A percentile compares a stretch with the other conserved stretches of the same genome.
Conservation (phyloP, 306 rosid species). For the Ormosia emarginata region DNA sequence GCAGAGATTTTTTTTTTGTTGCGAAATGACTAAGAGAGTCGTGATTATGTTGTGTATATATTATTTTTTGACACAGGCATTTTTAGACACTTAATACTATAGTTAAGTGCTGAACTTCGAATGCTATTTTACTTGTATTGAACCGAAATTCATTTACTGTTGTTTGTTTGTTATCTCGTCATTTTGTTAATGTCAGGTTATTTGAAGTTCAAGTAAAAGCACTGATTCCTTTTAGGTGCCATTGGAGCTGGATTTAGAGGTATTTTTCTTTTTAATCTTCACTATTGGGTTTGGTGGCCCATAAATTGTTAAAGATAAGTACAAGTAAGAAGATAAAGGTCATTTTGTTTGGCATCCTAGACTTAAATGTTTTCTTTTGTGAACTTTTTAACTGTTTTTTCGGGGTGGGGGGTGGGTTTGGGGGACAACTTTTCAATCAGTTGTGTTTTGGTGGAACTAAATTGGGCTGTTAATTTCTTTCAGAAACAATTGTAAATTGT, state of each 20-base stretch:
- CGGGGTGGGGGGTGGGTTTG: background rate
- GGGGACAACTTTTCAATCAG: background rate
- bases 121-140: background rate
- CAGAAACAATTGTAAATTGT: background rate
- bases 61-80: background rate
- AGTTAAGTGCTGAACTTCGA: background rate
- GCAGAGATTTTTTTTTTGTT: background rate
- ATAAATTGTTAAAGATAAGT: background rate
- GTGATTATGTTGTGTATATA: background rate
- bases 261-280: background rate
- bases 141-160: background rate
- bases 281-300: background rate
- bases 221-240: background rate
- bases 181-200: background rate
- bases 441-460: background rate
- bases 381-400: background rate
- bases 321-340: background rate
- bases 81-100: background rate
- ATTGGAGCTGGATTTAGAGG: slow-evolving; percentile 19
- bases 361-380: background rate
- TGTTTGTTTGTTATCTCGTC: background rate
- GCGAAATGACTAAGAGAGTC: background rate
- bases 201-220: slow-evolving; percentile 9
- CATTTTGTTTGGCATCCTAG: background rate
- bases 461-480: background rate